Percentiles rank a stretch among this genome's conserved stretches.
Conservation (phyloP, 768 basidiomycete species). For the Favolaschia claudopus region DNA sequence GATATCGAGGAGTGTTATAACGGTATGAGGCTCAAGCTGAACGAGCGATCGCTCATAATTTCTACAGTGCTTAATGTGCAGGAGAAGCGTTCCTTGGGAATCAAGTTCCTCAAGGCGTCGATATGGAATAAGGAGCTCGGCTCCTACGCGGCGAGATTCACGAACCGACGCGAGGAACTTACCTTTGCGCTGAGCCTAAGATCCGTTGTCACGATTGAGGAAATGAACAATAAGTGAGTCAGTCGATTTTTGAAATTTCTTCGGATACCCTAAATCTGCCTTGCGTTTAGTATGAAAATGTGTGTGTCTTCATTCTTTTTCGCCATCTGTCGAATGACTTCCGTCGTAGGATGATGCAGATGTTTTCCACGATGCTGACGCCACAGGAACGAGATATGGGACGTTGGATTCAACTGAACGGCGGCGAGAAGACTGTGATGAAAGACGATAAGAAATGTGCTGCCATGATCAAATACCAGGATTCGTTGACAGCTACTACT, state of each 20-base stretch:
- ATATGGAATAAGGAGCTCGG: slow-evolving; percentile 17
- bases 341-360: slow-evolving; percentile 11
- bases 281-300: neutral
- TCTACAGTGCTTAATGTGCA: slow-evolving; percentile 6
- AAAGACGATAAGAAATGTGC: neutral
- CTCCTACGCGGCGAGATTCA: slow-evolving; percentile 3
- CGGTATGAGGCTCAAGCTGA: neutral
- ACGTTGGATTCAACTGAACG: slow-evolving; percentile 27
- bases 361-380: slow-evolving; percentile 14
- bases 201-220: slow-evolving; percentile 5
- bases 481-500: neutral
- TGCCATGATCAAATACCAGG: slow-evolving; percentile 12
- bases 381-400: slow-evolving; percentile 14
- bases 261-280: neutral
- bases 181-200: slow-evolving; percentile 7
- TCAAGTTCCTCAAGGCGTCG: slow-evolving; percentile 15
- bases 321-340: neutral
- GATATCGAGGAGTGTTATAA: slow-evolving; percentile 22
- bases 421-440: slow-evolving; percentile 26
- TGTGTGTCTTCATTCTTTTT: neutral
- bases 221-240: slow-evolving; percentile 12
- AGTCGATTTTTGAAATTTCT: neutral
- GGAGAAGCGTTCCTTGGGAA: slow-evolving; percentile 6
- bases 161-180: slow-evolving; percentile 8
- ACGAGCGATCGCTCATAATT: neutral